A percentile compares a stretch with the other conserved stretches of the same genome.
These are phyloP conservation scores for Ustilago trichophora DNA, from an alignment of 1,284 basidiomycete genomes.

Conservation along the genomic window DNA sequence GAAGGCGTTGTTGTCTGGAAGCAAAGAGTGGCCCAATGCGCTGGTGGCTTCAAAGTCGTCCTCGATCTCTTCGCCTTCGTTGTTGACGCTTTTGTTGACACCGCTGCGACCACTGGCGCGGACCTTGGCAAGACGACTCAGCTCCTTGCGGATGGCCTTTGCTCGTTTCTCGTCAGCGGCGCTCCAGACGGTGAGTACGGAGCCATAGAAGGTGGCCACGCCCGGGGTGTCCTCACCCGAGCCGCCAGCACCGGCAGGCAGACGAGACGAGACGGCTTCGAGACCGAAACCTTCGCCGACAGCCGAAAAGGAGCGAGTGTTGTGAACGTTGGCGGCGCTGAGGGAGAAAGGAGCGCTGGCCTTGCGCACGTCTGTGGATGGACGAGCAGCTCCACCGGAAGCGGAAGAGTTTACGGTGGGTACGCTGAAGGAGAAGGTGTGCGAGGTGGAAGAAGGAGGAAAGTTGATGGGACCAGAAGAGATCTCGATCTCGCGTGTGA, in stretches of 20 bases:
- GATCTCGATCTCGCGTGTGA: constrained; percentile 91
- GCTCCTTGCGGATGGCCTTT: constrained; percentile 56
- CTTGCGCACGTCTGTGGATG: constrained; percentile 39
- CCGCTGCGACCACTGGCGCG: constrained; percentile 25
- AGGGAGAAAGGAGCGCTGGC: constrained; percentile 42
- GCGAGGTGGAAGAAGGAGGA: constrained; percentile 77
- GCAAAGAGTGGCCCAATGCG: constrained; percentile 31
- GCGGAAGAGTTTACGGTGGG: constrained; percentile 53
- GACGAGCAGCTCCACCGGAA: constrained; percentile 19
- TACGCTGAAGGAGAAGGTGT: constrained; percentile 82
- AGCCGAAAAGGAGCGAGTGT: constrained; percentile 46
- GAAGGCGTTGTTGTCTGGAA: constrained; percentile 58
- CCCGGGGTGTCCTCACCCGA: constrained; percentile 48
- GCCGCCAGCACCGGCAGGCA: constrained; percentile 68
- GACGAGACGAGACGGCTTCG: constrained; percentile 79
- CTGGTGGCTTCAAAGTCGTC: constrained; percentile 37
- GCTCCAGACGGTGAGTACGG: constrained; percentile 55
- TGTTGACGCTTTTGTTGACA: constrained; percentile 19
- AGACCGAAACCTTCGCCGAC: constrained; percentile 69
- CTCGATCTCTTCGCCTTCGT: constrained; percentile 32
- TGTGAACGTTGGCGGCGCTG: constrained; percentile 45
- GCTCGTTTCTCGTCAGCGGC: constrained; percentile 56
- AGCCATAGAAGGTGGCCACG: constrained; percentile 57
- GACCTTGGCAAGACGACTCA: constrained; percentile 41
- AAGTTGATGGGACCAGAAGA: constrained; percentile 56